Conservation (phyloP, 768 basidiomycete genomes). For the Collybiopsis luxurians region DNA sequence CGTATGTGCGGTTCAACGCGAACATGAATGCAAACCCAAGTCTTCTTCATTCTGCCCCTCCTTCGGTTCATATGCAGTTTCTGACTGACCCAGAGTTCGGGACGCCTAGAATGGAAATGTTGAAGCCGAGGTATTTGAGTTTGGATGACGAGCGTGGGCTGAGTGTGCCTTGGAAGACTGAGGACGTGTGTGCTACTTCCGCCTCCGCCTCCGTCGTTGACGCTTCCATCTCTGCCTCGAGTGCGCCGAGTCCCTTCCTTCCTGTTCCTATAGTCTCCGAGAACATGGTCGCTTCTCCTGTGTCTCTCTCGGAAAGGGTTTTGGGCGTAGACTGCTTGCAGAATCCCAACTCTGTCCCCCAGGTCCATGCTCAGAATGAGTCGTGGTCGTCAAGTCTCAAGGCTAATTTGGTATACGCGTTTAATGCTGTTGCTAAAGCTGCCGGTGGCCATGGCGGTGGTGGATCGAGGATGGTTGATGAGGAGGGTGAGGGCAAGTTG, state of each 20-base stretch:
- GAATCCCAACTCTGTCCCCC: not conserved
- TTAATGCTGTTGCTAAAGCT: constrained; percentile 41
- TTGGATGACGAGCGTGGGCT: not conserved
- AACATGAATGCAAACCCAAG: not conserved
- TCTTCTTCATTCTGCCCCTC: not conserved
- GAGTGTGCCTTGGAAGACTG: not conserved
- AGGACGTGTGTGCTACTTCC: too few species aligned
- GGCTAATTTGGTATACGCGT: constrained; percentile 44
- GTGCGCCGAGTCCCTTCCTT: not conserved
- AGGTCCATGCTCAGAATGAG: constrained; percentile 13
- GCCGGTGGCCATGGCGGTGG: too few species aligned
- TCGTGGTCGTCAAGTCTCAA: constrained; percentile 42
- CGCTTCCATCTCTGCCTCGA: too few species aligned
- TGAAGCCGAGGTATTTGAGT: constrained; percentile 7
- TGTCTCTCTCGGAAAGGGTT: not conserved
- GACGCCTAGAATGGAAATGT: constrained; percentile 1
- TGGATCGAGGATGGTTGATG: not conserved
- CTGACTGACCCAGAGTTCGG: constrained; percentile 7
- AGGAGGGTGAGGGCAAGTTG: not conserved
- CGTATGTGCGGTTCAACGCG: not conserved
- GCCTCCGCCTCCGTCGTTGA: not conserved
- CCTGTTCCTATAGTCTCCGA: not conserved
- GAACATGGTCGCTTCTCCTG: not conserved
- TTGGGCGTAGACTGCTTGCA: not conserved
- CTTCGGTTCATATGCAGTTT: constrained; percentile 6